These are phyloP conservation scores for Amylostereum areolatum DNA, from an alignment of 1,284 basidiomycete genomes.

Conservation along the genomic window DNA sequence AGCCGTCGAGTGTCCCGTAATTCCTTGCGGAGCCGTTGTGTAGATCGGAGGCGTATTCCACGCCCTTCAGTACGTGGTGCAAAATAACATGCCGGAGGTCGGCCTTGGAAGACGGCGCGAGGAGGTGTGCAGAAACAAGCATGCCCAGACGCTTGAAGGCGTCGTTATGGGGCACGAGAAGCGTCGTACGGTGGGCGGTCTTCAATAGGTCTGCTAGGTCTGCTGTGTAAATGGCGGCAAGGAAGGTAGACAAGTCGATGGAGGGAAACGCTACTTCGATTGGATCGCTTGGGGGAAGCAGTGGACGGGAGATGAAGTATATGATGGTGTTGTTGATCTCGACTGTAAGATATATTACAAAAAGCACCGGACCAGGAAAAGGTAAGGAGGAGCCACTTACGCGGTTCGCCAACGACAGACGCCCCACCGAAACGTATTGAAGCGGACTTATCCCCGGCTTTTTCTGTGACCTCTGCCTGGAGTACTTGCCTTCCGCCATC, in stretches of 20 bases:
- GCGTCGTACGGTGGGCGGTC: conserved; percentile 66
- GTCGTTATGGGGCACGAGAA: conserved; percentile 84
- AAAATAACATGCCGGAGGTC: conserved; percentile 81
- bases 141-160: conserved; percentile 84
- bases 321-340: conserved; percentile 76
- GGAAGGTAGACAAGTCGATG: conserved; percentile 83
- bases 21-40: conserved; percentile 60
- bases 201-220: conserved; percentile 70
- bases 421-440: conserved; percentile 83
- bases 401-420: conserved; percentile 69
- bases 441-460: conserved; percentile 34
- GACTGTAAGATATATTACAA: conserved; percentile 36
- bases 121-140: conserved; percentile 83
- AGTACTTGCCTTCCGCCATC: conserved; percentile 70
- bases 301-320: conserved; percentile 84
- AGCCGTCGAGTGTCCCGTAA: conserved; percentile 69
- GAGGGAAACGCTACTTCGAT: conserved; percentile 80
- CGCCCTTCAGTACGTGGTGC: conserved; percentile 77
- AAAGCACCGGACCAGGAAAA: neutral
- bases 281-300: conserved; percentile 78
- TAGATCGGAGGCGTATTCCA: conserved; percentile 70
- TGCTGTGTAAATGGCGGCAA: conserved; percentile 85
- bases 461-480: conserved; percentile 55
- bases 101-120: conserved; percentile 66
- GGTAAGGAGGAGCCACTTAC: conserved; percentile 36